Conservation (phyloP, 768 basidiomycete species). For the Naganishia onofrii region DNA sequence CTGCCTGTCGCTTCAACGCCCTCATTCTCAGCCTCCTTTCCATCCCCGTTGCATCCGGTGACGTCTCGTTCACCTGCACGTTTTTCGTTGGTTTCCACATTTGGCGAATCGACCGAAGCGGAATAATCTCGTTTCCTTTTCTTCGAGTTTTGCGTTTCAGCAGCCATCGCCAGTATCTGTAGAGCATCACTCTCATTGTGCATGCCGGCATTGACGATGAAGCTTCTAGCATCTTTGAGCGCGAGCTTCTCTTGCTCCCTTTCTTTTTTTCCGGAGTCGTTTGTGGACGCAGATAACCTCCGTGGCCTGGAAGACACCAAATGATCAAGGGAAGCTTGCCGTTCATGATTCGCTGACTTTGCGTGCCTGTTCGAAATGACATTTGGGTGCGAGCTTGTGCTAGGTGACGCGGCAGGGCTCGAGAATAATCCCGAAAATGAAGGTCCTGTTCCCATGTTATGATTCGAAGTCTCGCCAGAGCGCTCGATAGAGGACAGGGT, state of each 20-base stretch:
- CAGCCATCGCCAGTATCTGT: conserved; percentile 48
- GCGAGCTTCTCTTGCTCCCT: conserved; percentile 16
- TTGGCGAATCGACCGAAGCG: conserved; percentile 2
- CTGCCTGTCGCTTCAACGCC: not conserved
- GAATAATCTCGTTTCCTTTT: conserved; percentile 14
- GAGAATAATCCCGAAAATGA: conserved; percentile 8
- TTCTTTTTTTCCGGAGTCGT: not conserved
- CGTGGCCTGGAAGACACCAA: not conserved
- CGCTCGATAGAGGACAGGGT: not conserved
- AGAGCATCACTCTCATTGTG: conserved; percentile 49
- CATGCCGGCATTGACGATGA: conserved; percentile 44
- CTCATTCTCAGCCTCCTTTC: not conserved
- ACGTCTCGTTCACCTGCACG: not conserved
- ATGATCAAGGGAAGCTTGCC: not conserved
- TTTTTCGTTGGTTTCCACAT: not conserved
- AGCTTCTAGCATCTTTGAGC: conserved; percentile 42
- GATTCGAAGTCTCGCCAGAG: not conserved
- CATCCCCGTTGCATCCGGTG: not conserved
- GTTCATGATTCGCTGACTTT: not conserved
- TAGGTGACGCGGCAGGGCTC: not conserved
- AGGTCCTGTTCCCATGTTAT: conserved; percentile 8
- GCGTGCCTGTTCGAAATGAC: not conserved
- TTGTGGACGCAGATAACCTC: not conserved
- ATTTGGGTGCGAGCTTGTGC: not conserved
- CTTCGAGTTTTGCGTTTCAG: conserved; percentile 22